Evolutionary conservation across 352 stramenopile species (phyloP).

Genomic region (Pythium phragmiticola): DNA sequence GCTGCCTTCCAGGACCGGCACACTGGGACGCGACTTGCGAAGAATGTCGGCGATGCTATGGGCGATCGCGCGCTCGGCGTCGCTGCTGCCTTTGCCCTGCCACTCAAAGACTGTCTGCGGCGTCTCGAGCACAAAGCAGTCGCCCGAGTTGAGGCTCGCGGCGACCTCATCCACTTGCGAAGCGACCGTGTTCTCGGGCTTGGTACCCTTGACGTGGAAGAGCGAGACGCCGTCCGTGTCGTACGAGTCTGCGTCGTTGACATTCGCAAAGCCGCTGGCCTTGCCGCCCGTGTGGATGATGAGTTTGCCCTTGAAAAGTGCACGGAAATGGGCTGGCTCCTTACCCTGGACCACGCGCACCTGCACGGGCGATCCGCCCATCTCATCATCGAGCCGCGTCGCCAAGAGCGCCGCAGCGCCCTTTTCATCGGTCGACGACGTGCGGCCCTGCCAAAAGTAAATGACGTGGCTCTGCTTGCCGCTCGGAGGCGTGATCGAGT

Average conservation of each 20-base stretch:
- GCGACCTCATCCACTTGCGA: conserved; percentile 79
- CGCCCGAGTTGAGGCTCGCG: conserved; percentile 85
- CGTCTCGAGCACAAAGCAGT: conserved; percentile 85
- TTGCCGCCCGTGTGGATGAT: conserved; percentile 89
- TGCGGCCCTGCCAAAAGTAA: conserved; percentile 92
- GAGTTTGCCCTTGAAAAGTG: conserved; percentile 90
- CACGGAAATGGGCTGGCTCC: conserved; percentile 85
- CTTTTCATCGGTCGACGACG: conserved; percentile 88
- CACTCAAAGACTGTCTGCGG: conserved; percentile 74
- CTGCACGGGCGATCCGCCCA: conserved; percentile 84
- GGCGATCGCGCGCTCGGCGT: conserved; percentile 59
- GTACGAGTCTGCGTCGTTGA: conserved; percentile 79
- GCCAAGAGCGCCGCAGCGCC: conserved; percentile 60
- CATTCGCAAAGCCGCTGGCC: conserved; percentile 87
- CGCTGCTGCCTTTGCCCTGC: conserved; percentile 65
- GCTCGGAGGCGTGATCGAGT: conserved; percentile 64
- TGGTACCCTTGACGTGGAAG: conserved; percentile 91
- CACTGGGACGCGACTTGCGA: conserved; percentile 51
- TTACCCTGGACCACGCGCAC: conserved; percentile 86
- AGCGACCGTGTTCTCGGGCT: conserved; percentile 81
- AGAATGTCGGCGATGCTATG: conserved; percentile 59
- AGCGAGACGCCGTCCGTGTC: conserved; percentile 84
- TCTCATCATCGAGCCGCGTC: conserved; percentile 79
- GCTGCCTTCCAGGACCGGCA: conserved; percentile 52
- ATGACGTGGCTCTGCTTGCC: conserved; percentile 83